Conservation (phyloP, 495 filamentous ascomycete species). For the Polyplosphaeria fusca region DNA sequence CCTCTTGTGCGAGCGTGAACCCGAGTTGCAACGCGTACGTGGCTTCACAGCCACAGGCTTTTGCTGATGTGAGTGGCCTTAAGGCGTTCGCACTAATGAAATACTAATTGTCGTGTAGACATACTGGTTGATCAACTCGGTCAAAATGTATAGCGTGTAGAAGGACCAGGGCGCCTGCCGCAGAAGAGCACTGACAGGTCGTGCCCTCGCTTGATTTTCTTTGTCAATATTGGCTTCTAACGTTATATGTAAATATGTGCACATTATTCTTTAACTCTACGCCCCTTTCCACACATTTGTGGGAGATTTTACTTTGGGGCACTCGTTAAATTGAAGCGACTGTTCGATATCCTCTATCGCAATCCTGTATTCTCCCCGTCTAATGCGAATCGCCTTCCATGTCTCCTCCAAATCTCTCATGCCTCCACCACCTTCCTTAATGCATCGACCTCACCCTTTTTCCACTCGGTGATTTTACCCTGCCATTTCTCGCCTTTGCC, state of each 20-base stretch:
- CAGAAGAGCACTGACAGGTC: no score
- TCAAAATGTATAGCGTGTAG: constrained; percentile 39
- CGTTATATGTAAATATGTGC: no score
- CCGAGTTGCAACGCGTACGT: constrained; percentile 39
- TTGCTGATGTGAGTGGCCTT: constrained; percentile 25
- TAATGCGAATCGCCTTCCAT: neutral
- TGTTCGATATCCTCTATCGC: no score
- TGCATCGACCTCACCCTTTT: constrained; percentile 22
- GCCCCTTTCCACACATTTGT: no score
- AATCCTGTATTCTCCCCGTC: neutral
- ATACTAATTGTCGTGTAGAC: constrained; percentile 6
- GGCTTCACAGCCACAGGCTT: constrained; percentile 34
- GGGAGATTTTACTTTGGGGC: no score
- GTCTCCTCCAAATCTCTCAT: neutral
- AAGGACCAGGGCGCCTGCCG: no score
- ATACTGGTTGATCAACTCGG: constrained; percentile 41
- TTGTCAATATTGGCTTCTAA: no score
- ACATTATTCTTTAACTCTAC: no score
- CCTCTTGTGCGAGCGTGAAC: constrained; percentile 20
- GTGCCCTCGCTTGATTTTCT: no score
- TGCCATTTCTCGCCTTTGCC: constrained; percentile 28
- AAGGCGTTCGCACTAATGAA: neutral
- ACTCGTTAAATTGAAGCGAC: no score
- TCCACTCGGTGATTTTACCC: constrained; percentile 20
- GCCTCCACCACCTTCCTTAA: constrained; percentile 2